Evolutionary conservation across 805 yeast species (phyloP).

Genomic region (Kuraishia borneana): DNA sequence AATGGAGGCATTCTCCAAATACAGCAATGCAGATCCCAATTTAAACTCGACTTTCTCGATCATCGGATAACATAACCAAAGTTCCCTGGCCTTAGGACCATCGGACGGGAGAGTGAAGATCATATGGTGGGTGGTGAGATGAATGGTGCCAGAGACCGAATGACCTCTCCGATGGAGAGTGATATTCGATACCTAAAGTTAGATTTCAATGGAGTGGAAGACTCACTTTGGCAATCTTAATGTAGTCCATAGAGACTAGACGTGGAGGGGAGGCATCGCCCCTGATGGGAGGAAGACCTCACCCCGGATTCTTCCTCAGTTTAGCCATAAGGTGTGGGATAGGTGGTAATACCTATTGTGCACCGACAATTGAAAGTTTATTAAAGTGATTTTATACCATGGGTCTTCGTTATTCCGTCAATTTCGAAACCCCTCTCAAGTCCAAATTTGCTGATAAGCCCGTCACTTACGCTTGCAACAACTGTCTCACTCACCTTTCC

Average conservation of each 20-base stretch:
- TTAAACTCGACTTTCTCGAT: slow-evolving; percentile 51
- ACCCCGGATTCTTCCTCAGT: neutral
- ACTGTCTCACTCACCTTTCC: slow-evolving; percentile 19
- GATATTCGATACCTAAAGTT: slow-evolving; percentile 32
- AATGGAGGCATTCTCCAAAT: slow-evolving; percentile 6
- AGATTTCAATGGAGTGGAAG: slow-evolving; percentile 9
- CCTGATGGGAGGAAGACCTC: too few species aligned
- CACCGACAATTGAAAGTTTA: neutral
- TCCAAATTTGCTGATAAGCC: slow-evolving; percentile 12
- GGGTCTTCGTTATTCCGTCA: slow-evolving; percentile 37
- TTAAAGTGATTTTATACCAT: slow-evolving; percentile 10
- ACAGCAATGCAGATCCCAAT: slow-evolving; percentile 36
- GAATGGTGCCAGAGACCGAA: slow-evolving; percentile 46
- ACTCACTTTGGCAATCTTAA: slow-evolving; percentile 41
- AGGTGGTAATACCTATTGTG: neutral
- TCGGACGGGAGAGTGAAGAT: slow-evolving; percentile 36
- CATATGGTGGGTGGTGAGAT: slow-evolving; percentile 66
- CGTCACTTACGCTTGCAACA: slow-evolving; percentile 14
- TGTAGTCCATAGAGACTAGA: slow-evolving; percentile 45
- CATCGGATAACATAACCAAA: slow-evolving; percentile 89
- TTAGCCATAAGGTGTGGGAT: neutral
- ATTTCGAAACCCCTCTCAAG: slow-evolving; percentile 17
- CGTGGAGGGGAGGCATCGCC: too few species aligned
- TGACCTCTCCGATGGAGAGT: slow-evolving; percentile 48
- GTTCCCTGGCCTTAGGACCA: slow-evolving; percentile 35